A percentile compares a stretch with the other conserved stretches of the same genome.
Evolutionary conservation across 2,329 filamentous ascomycete species (phyloP).

Genomic region (Cladophialophora carrionii): DNA sequence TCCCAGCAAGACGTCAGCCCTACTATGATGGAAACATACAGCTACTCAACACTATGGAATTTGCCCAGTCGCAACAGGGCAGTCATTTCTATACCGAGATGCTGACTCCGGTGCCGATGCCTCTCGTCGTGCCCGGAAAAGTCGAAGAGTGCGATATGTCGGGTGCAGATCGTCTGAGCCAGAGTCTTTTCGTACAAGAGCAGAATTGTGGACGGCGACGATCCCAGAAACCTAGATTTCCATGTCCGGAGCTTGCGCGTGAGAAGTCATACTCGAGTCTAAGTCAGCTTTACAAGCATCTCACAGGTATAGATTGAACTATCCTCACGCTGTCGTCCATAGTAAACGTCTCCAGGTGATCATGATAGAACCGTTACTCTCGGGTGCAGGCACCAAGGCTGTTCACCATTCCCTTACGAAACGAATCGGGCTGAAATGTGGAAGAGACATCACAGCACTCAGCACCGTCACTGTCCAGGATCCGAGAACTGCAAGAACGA

Average conservation of each 20-base stretch:
- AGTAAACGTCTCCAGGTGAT: background rate
- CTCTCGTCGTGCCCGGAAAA: background rate
- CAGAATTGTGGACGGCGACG: background rate
- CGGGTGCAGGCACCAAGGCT: background rate
- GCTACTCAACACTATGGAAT: background rate
- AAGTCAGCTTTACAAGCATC: slow-evolving; percentile 6
- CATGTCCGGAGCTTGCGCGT: background rate
- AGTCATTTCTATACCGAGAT: background rate
- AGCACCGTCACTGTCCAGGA: background rate
- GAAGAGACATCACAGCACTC: slow-evolving; percentile 7
- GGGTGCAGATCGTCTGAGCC: background rate
- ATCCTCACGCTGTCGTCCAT: background rate
- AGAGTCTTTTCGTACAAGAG: background rate
- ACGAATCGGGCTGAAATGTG: background rate
- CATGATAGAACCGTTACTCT: slow-evolving; percentile 4
- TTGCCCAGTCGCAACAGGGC: background rate
- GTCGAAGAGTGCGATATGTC: background rate
- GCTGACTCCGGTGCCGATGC: background rate
- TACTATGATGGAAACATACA: background rate
- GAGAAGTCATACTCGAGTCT: background rate
- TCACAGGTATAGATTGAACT: background rate
- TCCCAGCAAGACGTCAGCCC: background rate
- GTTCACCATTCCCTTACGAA: background rate
- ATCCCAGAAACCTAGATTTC: background rate
- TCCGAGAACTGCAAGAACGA: slow-evolving; percentile 4